phyloP scores from a whole-genome alignment of 768 basidiomycete genomes.

The Auricularia heimuer region DNA sequence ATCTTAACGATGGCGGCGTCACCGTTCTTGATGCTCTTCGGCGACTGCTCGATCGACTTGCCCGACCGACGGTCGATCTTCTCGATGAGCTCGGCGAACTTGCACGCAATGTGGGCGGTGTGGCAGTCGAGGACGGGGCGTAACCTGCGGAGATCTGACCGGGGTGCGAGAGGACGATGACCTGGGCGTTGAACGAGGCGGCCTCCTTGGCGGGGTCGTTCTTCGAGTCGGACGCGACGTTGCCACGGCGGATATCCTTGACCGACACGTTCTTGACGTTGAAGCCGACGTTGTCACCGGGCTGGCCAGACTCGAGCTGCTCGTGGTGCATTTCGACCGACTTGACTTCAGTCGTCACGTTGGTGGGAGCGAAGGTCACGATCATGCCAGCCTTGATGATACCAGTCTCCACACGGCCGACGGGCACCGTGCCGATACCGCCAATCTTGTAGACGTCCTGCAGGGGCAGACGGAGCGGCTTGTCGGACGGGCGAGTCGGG shows the following conservation, averaged over 20 bases:
- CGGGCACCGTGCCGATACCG: conserved; percentile 99
- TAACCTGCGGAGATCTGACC: conserved; percentile 99
- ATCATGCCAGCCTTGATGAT: conserved; percentile 99
- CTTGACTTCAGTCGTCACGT: conserved; percentile 99
- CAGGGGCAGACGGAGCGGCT: conserved; percentile 99
- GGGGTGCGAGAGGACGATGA: conserved; percentile 99
- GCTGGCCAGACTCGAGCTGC: conserved; percentile 86
- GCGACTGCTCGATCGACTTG: conserved; percentile 75
- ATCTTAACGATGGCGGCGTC: conserved; percentile 99
- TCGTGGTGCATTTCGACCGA: conserved; percentile 99
- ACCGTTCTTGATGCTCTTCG: conserved; percentile 99
- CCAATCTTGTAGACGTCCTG: conserved; percentile 99
- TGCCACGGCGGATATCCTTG: conserved; percentile 99
- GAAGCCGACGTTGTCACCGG: conserved; percentile 99
- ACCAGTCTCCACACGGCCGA: conserved; percentile 99
- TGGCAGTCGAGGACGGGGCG: conserved; percentile 98
- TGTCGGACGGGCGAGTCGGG: conserved; percentile 92
- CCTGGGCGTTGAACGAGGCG: conserved; percentile 98
- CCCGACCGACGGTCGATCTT: conserved; percentile 99
- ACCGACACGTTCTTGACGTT: conserved; percentile 99
- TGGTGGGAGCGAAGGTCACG: conserved; percentile 90
- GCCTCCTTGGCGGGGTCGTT: conserved; percentile 99
- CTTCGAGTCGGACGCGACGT: conserved; percentile 99
- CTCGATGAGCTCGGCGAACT: conserved; percentile 96
- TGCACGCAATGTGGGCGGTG: conserved; percentile 99